Conservation (phyloP, 805 yeast genomes). For the Nakazawaea anatomiae region DNA sequence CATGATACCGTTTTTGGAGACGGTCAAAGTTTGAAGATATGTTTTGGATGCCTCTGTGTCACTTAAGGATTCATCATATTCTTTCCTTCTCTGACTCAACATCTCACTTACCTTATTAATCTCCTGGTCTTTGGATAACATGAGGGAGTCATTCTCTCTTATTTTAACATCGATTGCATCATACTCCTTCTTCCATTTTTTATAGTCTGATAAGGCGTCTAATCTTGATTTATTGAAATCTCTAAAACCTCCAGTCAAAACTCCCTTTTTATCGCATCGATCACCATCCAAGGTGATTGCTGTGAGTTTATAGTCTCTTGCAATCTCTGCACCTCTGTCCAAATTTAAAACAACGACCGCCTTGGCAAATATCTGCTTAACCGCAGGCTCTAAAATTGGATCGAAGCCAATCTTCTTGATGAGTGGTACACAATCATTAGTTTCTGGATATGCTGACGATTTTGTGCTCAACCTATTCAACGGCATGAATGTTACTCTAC, state of each 20-base stretch:
- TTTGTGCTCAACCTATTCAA: slow-evolving; percentile 56
- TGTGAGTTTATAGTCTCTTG: slow-evolving; percentile 53
- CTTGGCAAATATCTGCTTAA: slow-evolving; percentile 74
- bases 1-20: slow-evolving; percentile 34
- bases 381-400: slow-evolving; percentile 53
- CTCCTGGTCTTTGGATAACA: slow-evolving; percentile 41
- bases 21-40: slow-evolving; percentile 33
- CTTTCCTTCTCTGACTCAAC: slow-evolving; percentile 27
- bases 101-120: slow-evolving; percentile 46
- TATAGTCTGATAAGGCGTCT: slow-evolving; percentile 58
- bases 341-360: slow-evolving; percentile 72
- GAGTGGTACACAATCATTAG: slow-evolving; percentile 68
- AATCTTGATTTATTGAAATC: slow-evolving; percentile 64
- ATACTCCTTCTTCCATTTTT: slow-evolving; percentile 44
- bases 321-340: slow-evolving; percentile 60
- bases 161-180: slow-evolving; percentile 34
- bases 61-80: slow-evolving; percentile 36
- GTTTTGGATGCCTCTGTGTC: slow-evolving; percentile 38
- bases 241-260: slow-evolving; percentile 81
- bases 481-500: slow-evolving; percentile 90
- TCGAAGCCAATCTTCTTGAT: slow-evolving; percentile 67
- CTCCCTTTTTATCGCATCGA: slow-evolving; percentile 77
- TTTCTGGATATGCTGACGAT: slow-evolving; percentile 50
- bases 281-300: slow-evolving; percentile 94
- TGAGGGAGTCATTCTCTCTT: slow-evolving; percentile 27